Evolutionary conservation across 352 stramenopile species (phyloP), one percentile per base, ranked within the genome.

Genomic region (Sclerospora graminicola): DNA sequence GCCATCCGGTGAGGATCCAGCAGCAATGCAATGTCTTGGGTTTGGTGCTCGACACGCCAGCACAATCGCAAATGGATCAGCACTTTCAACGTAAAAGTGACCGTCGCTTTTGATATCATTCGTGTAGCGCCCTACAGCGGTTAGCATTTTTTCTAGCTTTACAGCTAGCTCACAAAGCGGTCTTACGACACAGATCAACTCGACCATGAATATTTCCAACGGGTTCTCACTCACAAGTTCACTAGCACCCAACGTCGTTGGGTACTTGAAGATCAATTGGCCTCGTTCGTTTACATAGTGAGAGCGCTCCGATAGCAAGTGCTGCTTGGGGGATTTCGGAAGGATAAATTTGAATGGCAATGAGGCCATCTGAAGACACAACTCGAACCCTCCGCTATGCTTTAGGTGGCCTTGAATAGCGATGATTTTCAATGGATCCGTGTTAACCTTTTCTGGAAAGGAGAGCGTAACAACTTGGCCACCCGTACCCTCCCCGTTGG

Each of bases 401-500:
- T 83, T 83, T 28, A 91, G 34, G 33, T 91, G 80, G 6, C 76
- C 80, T 57, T 89, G 80, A 39, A 91, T 88, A 5, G 76, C 71
- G 31, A 77, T 27, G 24, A 91, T 84, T 39, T 72, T 74, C 38
- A 91, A 64, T 37, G 80, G 80, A 42, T 87, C 74, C n/a, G 70
- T 71, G 37, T 87, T 84, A 21, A 91, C 72, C 38, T 87, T 87
- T 35, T 91, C 77, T 5, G 80, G 79, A 49, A 91, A 91, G 14
- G 80, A 84, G n/a, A 91, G 58, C 6, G 77, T 88, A 23, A 91
- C 80, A 14, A 91, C 74, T 60, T 91, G 77, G n/a, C 76, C 77
- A 46, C 79, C 76, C 7, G 76, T 89, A 9, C 76, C 76, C 10
- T 67, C 52, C 1, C 61, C 55, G 13, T 51, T 63, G 11, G 51